A percentile compares a stretch with the other conserved stretches of the same genome.
These are phyloP conservation scores for Penicillium sp. DNA, from an alignment of 2,329 filamentous ascomycete species.

Conservation along the genomic window DNA sequence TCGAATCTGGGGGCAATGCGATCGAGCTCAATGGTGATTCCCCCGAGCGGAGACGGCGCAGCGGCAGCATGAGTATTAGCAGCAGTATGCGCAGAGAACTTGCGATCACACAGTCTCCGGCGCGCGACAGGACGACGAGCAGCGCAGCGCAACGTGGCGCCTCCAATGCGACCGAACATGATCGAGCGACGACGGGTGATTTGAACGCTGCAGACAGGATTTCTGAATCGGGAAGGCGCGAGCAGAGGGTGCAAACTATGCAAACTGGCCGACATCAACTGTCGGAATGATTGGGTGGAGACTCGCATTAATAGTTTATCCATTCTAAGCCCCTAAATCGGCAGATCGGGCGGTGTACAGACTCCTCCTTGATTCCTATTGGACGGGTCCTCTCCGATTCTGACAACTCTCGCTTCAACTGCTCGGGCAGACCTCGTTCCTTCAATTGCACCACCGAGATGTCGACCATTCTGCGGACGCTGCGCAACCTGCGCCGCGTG, in stretches of 20 bases:
- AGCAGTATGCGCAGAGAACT: constrained; percentile 36
- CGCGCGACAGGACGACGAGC: constrained; percentile 31
- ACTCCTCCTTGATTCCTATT: too few relatives aligned
- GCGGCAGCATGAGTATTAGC: constrained; percentile 27
- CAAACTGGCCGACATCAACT: constrained; percentile 33
- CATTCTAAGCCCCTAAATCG: too few relatives aligned
- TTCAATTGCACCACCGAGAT: constrained; percentile 55
- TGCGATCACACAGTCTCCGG: constrained; percentile 35
- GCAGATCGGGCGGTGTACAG: too few relatives aligned
- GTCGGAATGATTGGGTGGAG: too few relatives aligned
- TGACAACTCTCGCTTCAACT: constrained; percentile 12
- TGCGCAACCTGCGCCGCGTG: constrained; percentile 81
- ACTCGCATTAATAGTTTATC: too few relatives aligned
- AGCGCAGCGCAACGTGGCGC: constrained; percentile 37
- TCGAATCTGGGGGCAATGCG: constrained; percentile 87
- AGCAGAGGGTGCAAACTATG: constrained; percentile 32
- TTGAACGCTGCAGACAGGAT: constrained; percentile 9
- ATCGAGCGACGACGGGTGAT: constrained; percentile 4
- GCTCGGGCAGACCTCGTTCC: constrained; percentile 6
- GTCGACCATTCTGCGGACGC: constrained; percentile 85
- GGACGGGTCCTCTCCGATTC: too few relatives aligned
- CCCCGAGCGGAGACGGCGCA: constrained; percentile 52
- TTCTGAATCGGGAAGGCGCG: constrained; percentile 24
- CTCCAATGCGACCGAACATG: constrained; percentile 44
- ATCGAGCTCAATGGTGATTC: constrained; percentile 73